Base-by-base conservation (phyloP, 2,329 filamentous ascomycete genomes). In the Colletotrichum horii region DNA sequence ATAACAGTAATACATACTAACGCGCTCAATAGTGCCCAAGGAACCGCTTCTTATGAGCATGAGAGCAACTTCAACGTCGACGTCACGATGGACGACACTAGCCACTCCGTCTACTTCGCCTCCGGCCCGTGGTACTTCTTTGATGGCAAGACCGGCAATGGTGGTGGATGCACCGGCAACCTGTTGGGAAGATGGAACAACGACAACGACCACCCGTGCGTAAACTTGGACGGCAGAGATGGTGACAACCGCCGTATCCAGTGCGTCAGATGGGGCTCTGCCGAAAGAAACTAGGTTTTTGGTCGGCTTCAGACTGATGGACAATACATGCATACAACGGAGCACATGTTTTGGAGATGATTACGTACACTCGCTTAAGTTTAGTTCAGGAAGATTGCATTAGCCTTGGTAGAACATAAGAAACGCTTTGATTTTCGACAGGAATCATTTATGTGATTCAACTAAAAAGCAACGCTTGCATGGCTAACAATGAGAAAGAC, bases 51-150 rank as follows among this genome's bases (percentile, higher is more conserved):
- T 4, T 70, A 70, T 5, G 56, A 70, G 68, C 68, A 70, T 12
- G 36, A 70, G 12, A 70, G 68, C 68, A 70, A 70, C 68, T 70
- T 70, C 68, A 70, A 70, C 36, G 58, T 70, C 2, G 68, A 70
- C 28, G 68, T 70, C 26, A 70, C 68, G 3, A 70, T 70, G 68
- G 68, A 70, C 15, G 68, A 70, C 22, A 70, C 68, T 22, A 70
- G 68, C 58, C 68, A 70, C 15, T 70, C 68, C 36, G 58, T 70
- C 68, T 70, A 70, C 68, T 70, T 70, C 38, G 68, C 68, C 36
- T 70, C 68, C 7, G 68, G 68, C 32, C 68, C 68, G 36, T 70
- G 68, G 68, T 70, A 64, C 11, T 65, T 32, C 58, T 70, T 64
- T 58, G 28, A 48, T 12, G 68, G 68, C 16, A 70, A 70, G 68